Evolutionary conservation across 805 yeast genomes (phyloP).

Genomic region (Sugiyamaella chiloensis): DNA sequence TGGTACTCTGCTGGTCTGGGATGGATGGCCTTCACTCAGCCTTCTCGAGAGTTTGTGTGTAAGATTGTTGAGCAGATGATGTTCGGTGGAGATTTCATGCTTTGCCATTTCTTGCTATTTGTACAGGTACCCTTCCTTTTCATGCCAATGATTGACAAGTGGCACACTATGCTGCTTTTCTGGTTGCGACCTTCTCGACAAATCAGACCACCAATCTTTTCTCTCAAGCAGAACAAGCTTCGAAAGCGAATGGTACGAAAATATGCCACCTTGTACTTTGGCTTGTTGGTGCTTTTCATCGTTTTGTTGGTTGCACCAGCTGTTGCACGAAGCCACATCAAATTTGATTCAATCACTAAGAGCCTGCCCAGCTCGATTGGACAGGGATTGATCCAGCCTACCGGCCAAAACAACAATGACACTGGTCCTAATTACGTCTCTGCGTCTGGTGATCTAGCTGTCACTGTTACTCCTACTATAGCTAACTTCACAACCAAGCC

Average conservation of each 20-base stretch:
- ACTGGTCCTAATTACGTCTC: slow-evolving; percentile 42
- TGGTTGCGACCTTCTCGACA: slow-evolving; percentile 98
- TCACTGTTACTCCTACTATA: slow-evolving; percentile 52
- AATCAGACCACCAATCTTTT: slow-evolving; percentile 96
- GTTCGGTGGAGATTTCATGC: slow-evolving; percentile 92
- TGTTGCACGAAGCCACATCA: slow-evolving; percentile 62
- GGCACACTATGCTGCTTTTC: slow-evolving; percentile 98
- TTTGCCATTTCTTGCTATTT: slow-evolving; percentile 87
- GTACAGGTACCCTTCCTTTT: slow-evolving; percentile 82
- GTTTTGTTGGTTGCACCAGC: slow-evolving; percentile 90
- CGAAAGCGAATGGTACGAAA: slow-evolving; percentile 97
- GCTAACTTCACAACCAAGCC: slow-evolving; percentile 22
- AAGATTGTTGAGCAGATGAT: slow-evolving; percentile 91
- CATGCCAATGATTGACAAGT: slow-evolving; percentile 87
- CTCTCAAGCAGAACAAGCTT: slow-evolving; percentile 91
- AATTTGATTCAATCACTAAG: slow-evolving; percentile 36
- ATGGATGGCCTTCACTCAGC: slow-evolving; percentile 91
- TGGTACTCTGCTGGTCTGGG: slow-evolving; percentile 97
- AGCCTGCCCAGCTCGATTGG: slow-evolving; percentile 32
- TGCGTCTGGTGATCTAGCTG: slow-evolving; percentile 33
- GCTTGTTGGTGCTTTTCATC: slow-evolving; percentile 64
- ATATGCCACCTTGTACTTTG: slow-evolving; percentile 78
- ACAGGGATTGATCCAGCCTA: slow-evolving; percentile 86
- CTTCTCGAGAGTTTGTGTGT: slow-evolving; percentile 91
- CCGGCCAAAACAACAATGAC: slow-evolving; percentile 75